Base-by-base conservation (phyloP, 352 stramenopile species). In the Globisporangium nodosum region DNA sequence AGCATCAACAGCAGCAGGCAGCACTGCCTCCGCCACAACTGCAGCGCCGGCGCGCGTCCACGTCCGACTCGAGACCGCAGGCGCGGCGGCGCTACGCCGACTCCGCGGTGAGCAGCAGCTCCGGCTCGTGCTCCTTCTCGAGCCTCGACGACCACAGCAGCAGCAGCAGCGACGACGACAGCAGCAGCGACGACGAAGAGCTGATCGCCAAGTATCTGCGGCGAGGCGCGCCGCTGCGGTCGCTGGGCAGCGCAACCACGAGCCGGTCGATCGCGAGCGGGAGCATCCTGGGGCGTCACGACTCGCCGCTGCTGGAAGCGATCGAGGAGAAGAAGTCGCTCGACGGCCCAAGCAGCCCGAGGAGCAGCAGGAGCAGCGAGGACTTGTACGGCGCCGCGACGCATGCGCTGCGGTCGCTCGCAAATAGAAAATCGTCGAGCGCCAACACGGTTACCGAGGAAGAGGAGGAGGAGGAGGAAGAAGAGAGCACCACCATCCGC, bases 371-470 rank as follows among this genome's bases (percentile, higher is more conserved):
- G 24, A 35, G 47, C 33, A 24, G 18, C 56, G 21, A 54, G 30
- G 9, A 47, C 31, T 18, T 50, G 24, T 31, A 24, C 37, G 39
- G 24, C 54, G 27, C 11, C 27, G n/a, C 9, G 52, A 18, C 37
- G 46, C 35, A 42, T n/a, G 12, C 42, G 27, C 16, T 3, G 27
- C 58, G 37, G n/a, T 39, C 27, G 37, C 18, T 31, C 56, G 54
- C 63, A 37, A 71, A 67, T 74, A 74, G 70, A 54, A 69, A 64
- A 55, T 46, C 58, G 54, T 70, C 59, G 42, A 50, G 54, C 24
- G 68, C 64, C 24, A 73, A 66, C 69, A 72, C 66, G 47, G 46
- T 76, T 42, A 70, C 66, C 40, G 60, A 68, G 8, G 20, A 31
- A 3, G 45, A 49, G 8, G 45, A 74, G 13, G 66, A 59, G 24